A percentile compares a stretch with the other conserved stretches of the same genome.
Evolutionary conservation across 169 alveolate species (phyloP).

Genomic region (Plasmodium knowlesi): DNA sequence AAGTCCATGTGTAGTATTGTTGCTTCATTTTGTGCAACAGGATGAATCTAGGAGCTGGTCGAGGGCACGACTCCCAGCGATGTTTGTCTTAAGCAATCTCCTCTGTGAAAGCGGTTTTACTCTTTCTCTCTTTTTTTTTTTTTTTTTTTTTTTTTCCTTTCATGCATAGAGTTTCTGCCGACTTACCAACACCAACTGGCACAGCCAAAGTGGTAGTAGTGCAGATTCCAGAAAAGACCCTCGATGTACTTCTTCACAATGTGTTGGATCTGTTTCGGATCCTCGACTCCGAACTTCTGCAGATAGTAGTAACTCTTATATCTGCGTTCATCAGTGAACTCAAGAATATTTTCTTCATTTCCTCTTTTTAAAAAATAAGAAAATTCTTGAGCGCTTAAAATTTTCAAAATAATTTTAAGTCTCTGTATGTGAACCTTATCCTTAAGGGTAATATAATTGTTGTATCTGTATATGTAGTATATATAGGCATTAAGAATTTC

Average conservation of each 20-base stretch:
- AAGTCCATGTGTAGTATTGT: neutral
- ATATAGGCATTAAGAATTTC: constrained; percentile 80
- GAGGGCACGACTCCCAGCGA: neutral
- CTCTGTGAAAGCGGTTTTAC: no score
- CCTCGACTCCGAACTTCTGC: constrained; percentile 82
- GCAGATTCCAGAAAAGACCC: constrained; percentile 97
- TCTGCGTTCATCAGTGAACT: constrained; percentile 85
- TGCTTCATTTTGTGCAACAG: neutral
- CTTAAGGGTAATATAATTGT: constrained; percentile 65
- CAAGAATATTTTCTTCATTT: constrained; percentile 74
- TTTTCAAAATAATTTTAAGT: constrained; percentile 15
- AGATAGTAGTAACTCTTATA: constrained; percentile 80
- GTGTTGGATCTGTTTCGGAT: constrained; percentile 81
- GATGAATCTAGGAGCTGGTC: neutral
- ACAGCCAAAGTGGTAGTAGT: constrained; percentile 95
- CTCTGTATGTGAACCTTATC: constrained; percentile 66
- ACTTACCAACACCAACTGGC: constrained; percentile 97
- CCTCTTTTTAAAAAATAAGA: constrained; percentile 64
- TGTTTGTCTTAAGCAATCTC: no score
- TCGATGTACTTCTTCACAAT: constrained; percentile 92
- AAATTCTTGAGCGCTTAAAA: constrained; percentile 39
- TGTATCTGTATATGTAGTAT: constrained; percentile 77
- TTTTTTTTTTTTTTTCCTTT: no score
- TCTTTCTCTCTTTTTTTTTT: no score
- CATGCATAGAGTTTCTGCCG: constrained; percentile 68